Base-by-base conservation (phyloP, 345 rosid genomes). In the Ceriops zippeliana region DNA sequence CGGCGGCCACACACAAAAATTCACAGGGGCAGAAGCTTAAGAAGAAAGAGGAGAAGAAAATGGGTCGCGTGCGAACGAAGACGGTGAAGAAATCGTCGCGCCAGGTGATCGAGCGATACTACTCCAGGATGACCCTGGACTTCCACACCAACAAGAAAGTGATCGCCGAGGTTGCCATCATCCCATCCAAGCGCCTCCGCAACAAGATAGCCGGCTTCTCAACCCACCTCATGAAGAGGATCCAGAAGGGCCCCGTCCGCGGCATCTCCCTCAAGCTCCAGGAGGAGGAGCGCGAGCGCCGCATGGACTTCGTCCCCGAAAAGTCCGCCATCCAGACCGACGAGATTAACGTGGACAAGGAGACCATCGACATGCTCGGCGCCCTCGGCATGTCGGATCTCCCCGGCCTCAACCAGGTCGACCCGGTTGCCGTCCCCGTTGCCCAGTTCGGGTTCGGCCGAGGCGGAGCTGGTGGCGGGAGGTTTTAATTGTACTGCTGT, bases 181-280 rank as follows among this genome's bases (percentile, higher is more conserved):
- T 74, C 42, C 73, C 77, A 0, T 62, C 77, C 0, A 68, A 74
- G 77, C 73, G 77, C 35, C 73, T 68, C 38, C 73, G 69, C 38
- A 74, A 74, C 69, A 74, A 74, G 73, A 68, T 74, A 27, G 73
- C 73, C 5, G 78, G 77, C 16, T 74, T 74, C 59, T 74, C 78
- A 15, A 74, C 78, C 15, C 78, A 74, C 54, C 68, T 74, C 35
- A 74, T 74, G 73, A 68, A 74, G 30, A 52, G 73, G 37, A 74
- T 74, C 60, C 78, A 74, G 21, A 74, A 68, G 64, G 78, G 78
- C 20, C 73, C 73, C 5, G 78, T 74, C 13, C 69, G 73, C 5
- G 78, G 78, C 17, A 74, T 74, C 65, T 74, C 78, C 0, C 73
- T 74, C 27, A 74, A 68, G 69, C 78, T 74, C 27, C 78, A 74